Conservation (phyloP, 768 basidiomycete species). For the Naganishia vaughanmartiniae region DNA sequence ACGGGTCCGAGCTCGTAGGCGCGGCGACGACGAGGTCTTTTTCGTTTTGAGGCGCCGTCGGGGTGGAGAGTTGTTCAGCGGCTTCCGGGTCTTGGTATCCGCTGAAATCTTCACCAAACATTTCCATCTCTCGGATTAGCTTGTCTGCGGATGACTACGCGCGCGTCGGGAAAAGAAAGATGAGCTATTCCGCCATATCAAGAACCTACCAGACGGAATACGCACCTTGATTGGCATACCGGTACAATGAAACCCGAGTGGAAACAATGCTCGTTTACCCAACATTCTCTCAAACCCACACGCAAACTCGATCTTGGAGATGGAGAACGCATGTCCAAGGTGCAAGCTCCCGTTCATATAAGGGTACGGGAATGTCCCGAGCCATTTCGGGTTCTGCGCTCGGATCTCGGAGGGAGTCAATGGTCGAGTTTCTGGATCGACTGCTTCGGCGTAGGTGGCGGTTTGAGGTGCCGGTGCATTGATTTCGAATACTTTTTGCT, state of each 20-base stretch:
- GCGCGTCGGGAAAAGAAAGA: slow-evolving; percentile 5
- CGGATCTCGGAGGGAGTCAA: slow-evolving; percentile 59
- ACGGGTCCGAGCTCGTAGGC: slow-evolving; percentile 43
- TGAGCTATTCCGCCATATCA: not conserved
- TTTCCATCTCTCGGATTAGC: slow-evolving; percentile 90
- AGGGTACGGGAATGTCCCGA: slow-evolving; percentile 91
- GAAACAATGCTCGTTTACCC: slow-evolving; percentile 90
- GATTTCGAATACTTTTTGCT: slow-evolving; percentile 76
- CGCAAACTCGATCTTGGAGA: slow-evolving; percentile 95
- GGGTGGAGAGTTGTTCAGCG: slow-evolving; percentile 42
- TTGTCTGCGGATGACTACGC: slow-evolving; percentile 90
- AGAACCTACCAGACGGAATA: slow-evolving; percentile 26
- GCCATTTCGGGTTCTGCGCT: slow-evolving; percentile 88
- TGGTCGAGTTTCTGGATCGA: slow-evolving; percentile 52
- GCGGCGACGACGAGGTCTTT: slow-evolving; percentile 52
- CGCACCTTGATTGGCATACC: slow-evolving; percentile 98
- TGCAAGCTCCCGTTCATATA: slow-evolving; percentile 99
- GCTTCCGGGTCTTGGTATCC: slow-evolving; percentile 58
- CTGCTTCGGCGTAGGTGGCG: slow-evolving; percentile 52
- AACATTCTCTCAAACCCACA: slow-evolving; percentile 93
- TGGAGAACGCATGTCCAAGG: slow-evolving; percentile 94
- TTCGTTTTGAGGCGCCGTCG: slow-evolving; percentile 52
- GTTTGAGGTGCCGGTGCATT: slow-evolving; percentile 65
- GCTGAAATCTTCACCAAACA: slow-evolving; percentile 89
- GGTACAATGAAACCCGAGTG: slow-evolving; percentile 96